Base-by-base conservation (phyloP, 257 asterid species). In the Linaria vulgaris region DNA sequence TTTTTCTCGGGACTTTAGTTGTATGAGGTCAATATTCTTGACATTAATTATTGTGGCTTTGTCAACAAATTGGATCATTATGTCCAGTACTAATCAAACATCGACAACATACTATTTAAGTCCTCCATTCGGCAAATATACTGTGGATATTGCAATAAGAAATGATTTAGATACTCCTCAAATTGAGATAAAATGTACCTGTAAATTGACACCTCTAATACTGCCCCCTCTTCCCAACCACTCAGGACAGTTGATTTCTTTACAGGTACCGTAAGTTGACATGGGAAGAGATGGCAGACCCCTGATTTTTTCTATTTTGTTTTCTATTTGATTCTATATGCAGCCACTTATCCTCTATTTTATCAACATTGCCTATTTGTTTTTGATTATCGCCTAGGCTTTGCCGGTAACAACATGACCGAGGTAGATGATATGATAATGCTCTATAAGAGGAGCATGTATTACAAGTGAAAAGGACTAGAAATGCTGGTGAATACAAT, bases 331-430 rank as follows among this genome's bases (percentile, higher is more conserved):
- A n/a, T 9, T 34, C 23, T 17, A 27, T 49, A 9, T 50, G 16
- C 2, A 16, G 39, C 24, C 17, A 8, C 53, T 7, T 37, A 21
- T 34, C 15, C 52, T 17, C 38, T n/a, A 51, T 51, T 51, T 38
- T 9, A 64, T 64, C 59, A 50, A 31, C 16, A 19, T 63, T 39
- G 4, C 49, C 31, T 37, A 62, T 12, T 27, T 62, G 58, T 56
- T 34, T 34, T 11, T 34, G 34, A 27, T 6, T 2, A 27, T 27
- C 34, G 3, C 4, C 6, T 6, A 27, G 34, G 34, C 34, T 27
- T 27, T 27, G 4, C 6, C 34, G 6, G 3, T 3, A 3, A 34
- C 5, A 34, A 53, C 38, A 34, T 7, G 41, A 38, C 52, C 19
- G 51, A 22, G 59, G 47, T 62, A 41, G 20, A 23, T 23, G 43